Base-by-base conservation (phyloP, 2,329 filamentous ascomycete genomes). In the Colletotrichum orchidophilum region DNA sequence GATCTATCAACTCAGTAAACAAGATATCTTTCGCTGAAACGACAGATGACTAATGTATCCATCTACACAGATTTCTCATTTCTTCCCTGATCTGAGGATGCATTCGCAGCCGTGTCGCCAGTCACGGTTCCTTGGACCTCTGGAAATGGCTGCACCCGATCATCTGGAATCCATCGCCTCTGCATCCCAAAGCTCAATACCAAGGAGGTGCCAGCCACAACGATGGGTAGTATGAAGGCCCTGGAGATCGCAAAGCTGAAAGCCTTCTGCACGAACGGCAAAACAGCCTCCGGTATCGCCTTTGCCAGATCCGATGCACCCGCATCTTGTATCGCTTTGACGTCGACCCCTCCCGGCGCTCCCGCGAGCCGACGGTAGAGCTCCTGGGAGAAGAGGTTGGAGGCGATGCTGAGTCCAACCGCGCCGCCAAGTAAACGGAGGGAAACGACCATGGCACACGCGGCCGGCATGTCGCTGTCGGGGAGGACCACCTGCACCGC, bases 401-500 rank as follows among this genome's bases (percentile, higher is more conserved):
- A 39, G 18, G 27, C 59, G 21, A 62, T 13, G 49, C 59, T 62
- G 13, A 39, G 59, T 26, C 27, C 59, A 15, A 62, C 27, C 5
- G 59, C 59, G 21, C 59, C 59, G 18, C 59, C 59, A 7, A 62
- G 42, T 1, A 62, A 15, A 3, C 33, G 59, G 18, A 26, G 33
- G 18, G 52, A 62, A 3, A 62, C 33, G 26, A 62, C 42, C 27
- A 62, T 49, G 2, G 33, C 59, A 12, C 27, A 39, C 4, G 27
- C 59, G 1, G 59, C 52, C 18, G 59, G 59, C 59, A 62, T 39
- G 42, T 62, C 59, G 27, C 21, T 42, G 27, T 69, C 54, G 24
- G 24, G n/a, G 58, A 75, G 64, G 31, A 74, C 64, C 49, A 69
- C 65, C 39, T 74, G 57, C 13, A 73, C 70, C 31, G 72, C 72